Conservation (phyloP, 2,329 filamentous ascomycete genomes). For the Coleophoma cylindrospora region DNA sequence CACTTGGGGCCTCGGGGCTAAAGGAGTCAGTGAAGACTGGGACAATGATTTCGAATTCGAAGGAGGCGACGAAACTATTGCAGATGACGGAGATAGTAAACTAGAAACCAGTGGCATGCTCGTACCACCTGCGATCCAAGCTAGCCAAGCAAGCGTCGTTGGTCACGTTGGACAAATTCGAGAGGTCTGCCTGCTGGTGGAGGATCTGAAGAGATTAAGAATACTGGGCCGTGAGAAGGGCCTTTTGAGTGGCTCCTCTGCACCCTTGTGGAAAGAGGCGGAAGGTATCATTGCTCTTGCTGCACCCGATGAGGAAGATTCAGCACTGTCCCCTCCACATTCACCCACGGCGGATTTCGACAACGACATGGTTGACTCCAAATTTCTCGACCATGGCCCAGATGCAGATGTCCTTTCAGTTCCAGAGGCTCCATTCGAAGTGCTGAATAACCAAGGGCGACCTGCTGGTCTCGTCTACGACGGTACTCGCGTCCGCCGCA, state of each 20-base stretch:
- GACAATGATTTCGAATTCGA: conserved; percentile 82
- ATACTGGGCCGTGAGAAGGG: conserved; percentile 64
- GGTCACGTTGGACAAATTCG: conserved; percentile 80
- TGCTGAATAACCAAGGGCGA: conserved; percentile 15
- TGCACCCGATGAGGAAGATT: conserved; percentile 58
- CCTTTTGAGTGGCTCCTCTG: conserved; percentile 55
- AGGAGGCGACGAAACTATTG: conserved; percentile 27
- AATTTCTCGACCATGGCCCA: conserved; percentile 34
- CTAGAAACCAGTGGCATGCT: conserved; percentile 47
- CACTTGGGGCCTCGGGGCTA: conserved; percentile 76
- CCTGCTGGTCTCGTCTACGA: conserved; percentile 37
- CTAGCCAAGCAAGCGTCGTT: conserved; percentile 75
- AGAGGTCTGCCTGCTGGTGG: conserved; percentile 75
- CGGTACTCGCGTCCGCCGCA: conserved; percentile 44
- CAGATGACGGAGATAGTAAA: conserved; percentile 33
- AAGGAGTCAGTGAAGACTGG: conserved; percentile 81
- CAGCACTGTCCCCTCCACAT: conserved; percentile 19
- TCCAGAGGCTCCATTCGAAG: conserved; percentile 43
- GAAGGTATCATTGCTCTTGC: conserved; percentile 86
- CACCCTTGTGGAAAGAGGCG: conserved; percentile 70
- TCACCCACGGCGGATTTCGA: conserved; percentile 37
- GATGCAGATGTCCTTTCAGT: conserved; percentile 37
- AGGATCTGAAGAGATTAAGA: conserved; percentile 75
- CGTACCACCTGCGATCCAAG: conserved; percentile 76
- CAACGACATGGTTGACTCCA: conserved; percentile 34